These are phyloP conservation scores for Calonectria naviculata DNA, from an alignment of 2,329 filamentous ascomycete species.

Conservation along the genomic window DNA sequence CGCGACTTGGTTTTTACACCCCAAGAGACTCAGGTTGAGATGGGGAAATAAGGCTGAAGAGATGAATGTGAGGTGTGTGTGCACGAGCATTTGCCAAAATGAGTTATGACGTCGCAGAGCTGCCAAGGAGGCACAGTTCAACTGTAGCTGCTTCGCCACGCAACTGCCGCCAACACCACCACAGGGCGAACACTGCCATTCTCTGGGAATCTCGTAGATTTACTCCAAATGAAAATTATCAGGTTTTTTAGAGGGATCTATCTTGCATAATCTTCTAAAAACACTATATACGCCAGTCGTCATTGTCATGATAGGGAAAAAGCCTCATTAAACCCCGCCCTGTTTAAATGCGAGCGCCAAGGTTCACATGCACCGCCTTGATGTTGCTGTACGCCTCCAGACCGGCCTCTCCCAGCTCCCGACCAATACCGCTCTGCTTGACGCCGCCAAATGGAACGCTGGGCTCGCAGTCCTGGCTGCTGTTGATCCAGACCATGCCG, in stretches of 20 bases:
- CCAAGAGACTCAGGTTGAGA: neutral
- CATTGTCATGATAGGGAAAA: neutral
- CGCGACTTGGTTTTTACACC: neutral
- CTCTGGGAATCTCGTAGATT: neutral
- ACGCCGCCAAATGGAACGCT: conserved; percentile 41
- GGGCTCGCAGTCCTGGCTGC: conserved; percentile 39
- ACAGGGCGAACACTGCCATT: neutral
- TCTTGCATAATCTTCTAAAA: neutral
- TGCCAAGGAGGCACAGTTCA: neutral
- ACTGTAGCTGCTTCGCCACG: neutral
- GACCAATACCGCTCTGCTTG: conserved; percentile 42
- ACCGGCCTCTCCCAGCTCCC: conserved; percentile 40
- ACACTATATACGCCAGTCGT: neutral
- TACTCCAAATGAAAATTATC: neutral
- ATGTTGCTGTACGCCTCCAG: conserved; percentile 40
- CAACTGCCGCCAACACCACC: neutral
- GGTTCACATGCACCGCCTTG: conserved; percentile 41
- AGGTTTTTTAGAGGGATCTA: neutral
- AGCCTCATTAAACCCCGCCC: neutral
- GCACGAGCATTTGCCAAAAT: neutral
- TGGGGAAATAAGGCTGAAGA: neutral
- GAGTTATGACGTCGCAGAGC: neutral
- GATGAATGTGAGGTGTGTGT: neutral
- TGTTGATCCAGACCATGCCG: conserved; percentile 68
- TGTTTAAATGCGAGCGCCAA: conserved; percentile 35